A percentile compares a stretch with the other conserved stretches of the same genome.
phyloP scores from a whole-genome alignment of 805 yeast species.

The Starmerella roubikii region DNA sequence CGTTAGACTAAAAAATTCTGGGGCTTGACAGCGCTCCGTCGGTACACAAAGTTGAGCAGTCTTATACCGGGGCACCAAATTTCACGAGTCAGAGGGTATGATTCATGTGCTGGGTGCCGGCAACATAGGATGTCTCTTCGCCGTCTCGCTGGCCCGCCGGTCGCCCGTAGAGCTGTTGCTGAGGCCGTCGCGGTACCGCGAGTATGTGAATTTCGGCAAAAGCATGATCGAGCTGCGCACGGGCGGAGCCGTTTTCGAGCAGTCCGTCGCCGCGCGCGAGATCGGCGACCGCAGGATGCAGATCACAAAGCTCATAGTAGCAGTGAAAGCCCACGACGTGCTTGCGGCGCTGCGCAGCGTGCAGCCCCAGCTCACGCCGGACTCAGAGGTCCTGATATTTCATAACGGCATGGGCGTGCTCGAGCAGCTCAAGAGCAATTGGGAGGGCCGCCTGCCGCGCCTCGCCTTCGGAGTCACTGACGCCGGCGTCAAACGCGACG shows the following conservation, averaged over 20 bases:
- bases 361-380: slow-evolving; percentile 33
- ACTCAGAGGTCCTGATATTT: slow-evolving; percentile 49
- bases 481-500: slow-evolving; percentile 60
- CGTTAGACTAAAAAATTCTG: too few species aligned
- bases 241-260: slow-evolving; percentile 24
- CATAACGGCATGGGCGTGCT: slow-evolving; percentile 78
- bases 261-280: slow-evolving; percentile 12
- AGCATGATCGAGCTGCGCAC: slow-evolving; percentile 5
- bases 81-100: too few species aligned
- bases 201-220: slow-evolving; percentile 26
- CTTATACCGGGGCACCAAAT: too few species aligned
- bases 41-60: too few species aligned
- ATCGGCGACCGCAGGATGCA: background rate
- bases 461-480: slow-evolving; percentile 63
- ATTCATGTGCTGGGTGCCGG: slow-evolving; percentile 39
- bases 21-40: too few species aligned
- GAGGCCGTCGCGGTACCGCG: slow-evolving; percentile 31
- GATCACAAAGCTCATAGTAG: slow-evolving; percentile 49
- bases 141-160: slow-evolving; percentile 31
- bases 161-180: slow-evolving; percentile 32
- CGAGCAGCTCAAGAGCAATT: slow-evolving; percentile 38
- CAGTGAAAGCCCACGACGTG: slow-evolving; percentile 74
- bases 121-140: slow-evolving; percentile 38
- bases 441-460: slow-evolving; percentile 46
- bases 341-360: slow-evolving; percentile 46